Conservation (phyloP, 75 land plant genomes). For the Larix kaempferi region DNA sequence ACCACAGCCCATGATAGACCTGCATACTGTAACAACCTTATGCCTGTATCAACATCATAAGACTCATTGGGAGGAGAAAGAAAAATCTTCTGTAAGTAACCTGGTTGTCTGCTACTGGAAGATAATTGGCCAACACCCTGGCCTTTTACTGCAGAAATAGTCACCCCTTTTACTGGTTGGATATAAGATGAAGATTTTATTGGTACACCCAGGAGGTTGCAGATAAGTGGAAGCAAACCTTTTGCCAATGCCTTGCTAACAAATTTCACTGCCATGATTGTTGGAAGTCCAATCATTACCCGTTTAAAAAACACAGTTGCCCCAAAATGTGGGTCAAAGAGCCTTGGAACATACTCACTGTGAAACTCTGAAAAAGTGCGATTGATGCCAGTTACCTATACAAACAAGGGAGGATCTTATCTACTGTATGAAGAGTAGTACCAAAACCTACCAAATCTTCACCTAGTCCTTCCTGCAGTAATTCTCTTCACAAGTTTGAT, state of each 20-base stretch:
- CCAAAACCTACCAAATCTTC: neutral
- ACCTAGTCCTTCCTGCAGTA: neutral
- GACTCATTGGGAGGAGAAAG: slow-evolving; percentile 27
- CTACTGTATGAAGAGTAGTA: neutral
- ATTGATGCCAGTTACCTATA: slow-evolving; percentile 74
- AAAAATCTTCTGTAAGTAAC: slow-evolving; percentile 35
- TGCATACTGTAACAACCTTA: slow-evolving; percentile 85
- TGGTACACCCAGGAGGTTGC: slow-evolving; percentile 64
- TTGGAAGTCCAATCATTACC: slow-evolving; percentile 68
- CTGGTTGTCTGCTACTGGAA: slow-evolving; percentile 27
- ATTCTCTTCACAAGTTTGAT: neutral
- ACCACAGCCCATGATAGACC: slow-evolving; percentile 97
- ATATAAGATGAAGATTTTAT: slow-evolving; percentile 66
- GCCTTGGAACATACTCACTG: slow-evolving; percentile 48
- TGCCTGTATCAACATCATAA: slow-evolving; percentile 87
- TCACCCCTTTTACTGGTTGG: slow-evolving; percentile 23
- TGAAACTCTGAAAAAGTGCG: slow-evolving; percentile 73
- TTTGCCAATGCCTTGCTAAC: slow-evolving; percentile 82
- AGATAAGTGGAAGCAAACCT: slow-evolving; percentile 63
- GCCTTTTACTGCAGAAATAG: slow-evolving; percentile 23
- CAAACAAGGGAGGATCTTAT: neutral
- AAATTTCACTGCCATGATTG: slow-evolving; percentile 67
- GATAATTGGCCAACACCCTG: slow-evolving; percentile 13
- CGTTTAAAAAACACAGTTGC: slow-evolving; percentile 32
- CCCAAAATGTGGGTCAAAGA: slow-evolving; percentile 37